A percentile compares a stretch with the other conserved stretches of the same genome.
Evolutionary conservation across 1,284 basidiomycete genomes (phyloP).

Genomic region (Austroboletus novae-zelandiae): DNA sequence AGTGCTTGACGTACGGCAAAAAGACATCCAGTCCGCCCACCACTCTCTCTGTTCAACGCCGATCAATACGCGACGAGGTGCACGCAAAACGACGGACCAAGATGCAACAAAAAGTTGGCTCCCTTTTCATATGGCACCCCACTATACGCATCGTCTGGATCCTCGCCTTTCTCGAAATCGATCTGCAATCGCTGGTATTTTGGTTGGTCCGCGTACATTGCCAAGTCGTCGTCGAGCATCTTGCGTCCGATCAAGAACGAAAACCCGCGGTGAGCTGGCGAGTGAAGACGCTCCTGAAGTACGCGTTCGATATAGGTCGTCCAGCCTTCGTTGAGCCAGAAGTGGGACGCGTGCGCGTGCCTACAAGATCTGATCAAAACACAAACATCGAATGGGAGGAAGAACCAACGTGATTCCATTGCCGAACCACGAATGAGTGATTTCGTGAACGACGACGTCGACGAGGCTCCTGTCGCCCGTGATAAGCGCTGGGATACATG

Average conservation of each 20-base stretch:
- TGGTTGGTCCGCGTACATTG: conserved; percentile 55
- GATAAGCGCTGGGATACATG: conserved; percentile 55
- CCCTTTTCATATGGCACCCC: conserved; percentile 76
- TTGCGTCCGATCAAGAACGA: conserved; percentile 77
- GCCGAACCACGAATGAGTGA: conserved; percentile 83
- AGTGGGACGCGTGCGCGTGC: conserved; percentile 70
- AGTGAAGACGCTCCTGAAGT: conserved; percentile 72
- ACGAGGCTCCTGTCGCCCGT: conserved; percentile 84
- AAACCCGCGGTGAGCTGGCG: conserved; percentile 80
- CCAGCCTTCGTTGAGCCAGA: conserved; percentile 95
- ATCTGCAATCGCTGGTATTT: conserved; percentile 87
- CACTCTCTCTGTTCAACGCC: conserved; percentile 53
- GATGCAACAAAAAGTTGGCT: conserved; percentile 66
- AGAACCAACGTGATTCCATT: conserved; percentile 73
- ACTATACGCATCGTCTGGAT: conserved; percentile 82
- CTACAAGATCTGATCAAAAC: conserved; percentile 34
- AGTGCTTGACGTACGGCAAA: conserved; percentile 78
- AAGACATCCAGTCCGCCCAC: conserved; percentile 88
- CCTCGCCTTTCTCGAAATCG: conserved; percentile 80
- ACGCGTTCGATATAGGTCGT: conserved; percentile 93
- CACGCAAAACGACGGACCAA: conserved; percentile 42
- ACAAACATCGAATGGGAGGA: neutral
- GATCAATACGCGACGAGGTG: no score
- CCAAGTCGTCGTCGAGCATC: conserved; percentile 70
- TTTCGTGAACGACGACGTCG: conserved; percentile 82